These are phyloP conservation scores for Candida glaebosa DNA, from an alignment of 805 yeast genomes.

Conservation along the genomic window DNA sequence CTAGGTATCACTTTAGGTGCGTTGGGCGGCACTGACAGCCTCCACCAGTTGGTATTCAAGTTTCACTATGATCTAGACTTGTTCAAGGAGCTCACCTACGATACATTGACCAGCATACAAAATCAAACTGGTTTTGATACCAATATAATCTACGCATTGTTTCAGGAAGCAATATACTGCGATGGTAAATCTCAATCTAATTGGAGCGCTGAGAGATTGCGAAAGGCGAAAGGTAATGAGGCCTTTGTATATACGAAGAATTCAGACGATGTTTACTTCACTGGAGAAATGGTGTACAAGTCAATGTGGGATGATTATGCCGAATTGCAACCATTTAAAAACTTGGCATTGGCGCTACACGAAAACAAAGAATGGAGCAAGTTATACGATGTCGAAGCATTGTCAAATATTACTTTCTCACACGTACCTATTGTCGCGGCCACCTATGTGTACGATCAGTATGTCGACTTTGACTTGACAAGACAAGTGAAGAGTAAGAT, in stretches of 20 bases:
- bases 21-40: constrained; percentile 44
- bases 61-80: constrained; percentile 35
- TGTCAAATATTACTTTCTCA: constrained; percentile 27
- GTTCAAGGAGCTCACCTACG: constrained; percentile 36
- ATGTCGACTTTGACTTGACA: constrained; percentile 46
- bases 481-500: constrained; percentile 30
- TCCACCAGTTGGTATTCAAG: constrained; percentile 44
- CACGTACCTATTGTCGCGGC: constrained; percentile 48
- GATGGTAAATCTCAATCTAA: constrained; percentile 31
- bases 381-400: constrained; percentile 30
- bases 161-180: constrained; percentile 58
- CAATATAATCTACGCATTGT: constrained; percentile 50
- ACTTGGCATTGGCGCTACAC: constrained; percentile 38
- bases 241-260: constrained; percentile 20
- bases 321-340: constrained; percentile 37
- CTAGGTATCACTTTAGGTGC: constrained; percentile 52
- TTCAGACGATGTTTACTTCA: constrained; percentile 32
- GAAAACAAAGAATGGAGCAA: constrained; percentile 30
- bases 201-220: constrained; percentile 49
- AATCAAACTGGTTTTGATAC: constrained; percentile 45
- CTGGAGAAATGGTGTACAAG: constrained; percentile 55
- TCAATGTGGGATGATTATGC: constrained; percentile 48
- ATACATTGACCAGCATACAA: constrained; percentile 31
- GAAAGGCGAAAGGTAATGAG: constrained; percentile 22
- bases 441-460: constrained; percentile 47